Percentiles rank a stretch among this genome's conserved stretches.
These are phyloP conservation scores for Aurantiochytrium sp. DNA, from an alignment of 108 stramenopile genomes.

Conservation along the genomic window DNA sequence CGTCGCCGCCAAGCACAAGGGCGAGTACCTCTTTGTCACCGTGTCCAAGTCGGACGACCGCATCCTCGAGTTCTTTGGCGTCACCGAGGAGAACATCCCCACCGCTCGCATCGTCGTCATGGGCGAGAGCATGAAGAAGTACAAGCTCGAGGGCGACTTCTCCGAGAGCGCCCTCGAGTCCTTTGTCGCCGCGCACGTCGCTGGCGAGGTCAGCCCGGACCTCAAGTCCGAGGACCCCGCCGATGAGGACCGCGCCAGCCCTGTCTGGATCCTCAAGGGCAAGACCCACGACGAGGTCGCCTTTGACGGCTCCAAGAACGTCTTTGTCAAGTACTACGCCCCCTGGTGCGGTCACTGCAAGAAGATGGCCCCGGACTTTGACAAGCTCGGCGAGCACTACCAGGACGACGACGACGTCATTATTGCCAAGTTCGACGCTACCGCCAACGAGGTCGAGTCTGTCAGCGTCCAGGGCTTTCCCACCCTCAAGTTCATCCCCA, in stretches of 20 bases:
- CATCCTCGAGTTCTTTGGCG: conserved; percentile 55
- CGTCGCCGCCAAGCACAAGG: conserved; percentile 37
- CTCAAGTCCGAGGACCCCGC: conserved; percentile 53
- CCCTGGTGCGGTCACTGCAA: conserved; percentile 76
- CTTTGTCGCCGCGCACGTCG: conserved; percentile 33
- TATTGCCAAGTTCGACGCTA: conserved; percentile 66
- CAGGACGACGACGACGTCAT: conserved; percentile 47
- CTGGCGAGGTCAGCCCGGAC: conserved; percentile 42
- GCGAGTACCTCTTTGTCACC: conserved; percentile 43
- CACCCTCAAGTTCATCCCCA: conserved; percentile 63
- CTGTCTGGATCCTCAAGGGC: conserved; percentile 53
- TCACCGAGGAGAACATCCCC: conserved; percentile 45
- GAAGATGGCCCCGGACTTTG: conserved; percentile 55
- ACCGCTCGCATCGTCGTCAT: conserved; percentile 51
- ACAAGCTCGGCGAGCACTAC: conserved; percentile 53
- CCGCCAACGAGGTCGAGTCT: conserved; percentile 63
- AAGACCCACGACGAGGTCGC: conserved; percentile 42
- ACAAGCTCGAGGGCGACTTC: conserved; percentile 33
- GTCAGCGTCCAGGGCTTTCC: conserved; percentile 59
- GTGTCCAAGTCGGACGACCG: conserved; percentile 50
- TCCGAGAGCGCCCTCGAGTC: background rate
- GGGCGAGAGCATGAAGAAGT: conserved; percentile 43
- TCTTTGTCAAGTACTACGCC: conserved; percentile 68
- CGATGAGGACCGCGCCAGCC: conserved; percentile 40
- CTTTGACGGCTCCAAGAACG: conserved; percentile 54